Conservation (phyloP, 2,329 filamentous ascomycete genomes). For the Zymoseptoria pseudotritici region DNA sequence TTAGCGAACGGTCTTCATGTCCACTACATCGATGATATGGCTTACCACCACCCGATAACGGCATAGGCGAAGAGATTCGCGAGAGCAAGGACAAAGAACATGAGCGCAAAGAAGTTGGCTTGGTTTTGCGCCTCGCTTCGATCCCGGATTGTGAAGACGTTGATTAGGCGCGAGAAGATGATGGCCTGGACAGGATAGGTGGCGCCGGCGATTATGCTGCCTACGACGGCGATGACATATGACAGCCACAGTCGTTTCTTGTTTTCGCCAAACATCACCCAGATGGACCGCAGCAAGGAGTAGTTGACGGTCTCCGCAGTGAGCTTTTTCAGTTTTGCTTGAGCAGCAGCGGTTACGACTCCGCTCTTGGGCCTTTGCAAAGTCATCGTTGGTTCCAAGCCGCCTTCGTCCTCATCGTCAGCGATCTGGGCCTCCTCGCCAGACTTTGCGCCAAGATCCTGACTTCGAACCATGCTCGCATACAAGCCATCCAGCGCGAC, state of each 20-base stretch:
- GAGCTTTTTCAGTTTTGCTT: slow-evolving; percentile 27
- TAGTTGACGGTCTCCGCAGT: slow-evolving; percentile 24
- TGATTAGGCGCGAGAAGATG: slow-evolving; percentile 43
- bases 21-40: not conserved
- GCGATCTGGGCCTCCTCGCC: slow-evolving; percentile 16
- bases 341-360: slow-evolving; percentile 23
- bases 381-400: slow-evolving; percentile 23
- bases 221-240: slow-evolving; percentile 31
- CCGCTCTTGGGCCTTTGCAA: slow-evolving; percentile 21
- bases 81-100: slow-evolving; percentile 50
- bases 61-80: slow-evolving; percentile 40
- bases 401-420: slow-evolving; percentile 19
- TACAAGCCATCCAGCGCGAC: slow-evolving; percentile 34
- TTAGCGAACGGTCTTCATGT: not conserved
- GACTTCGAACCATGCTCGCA: slow-evolving; percentile 38
- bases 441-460: slow-evolving; percentile 36
- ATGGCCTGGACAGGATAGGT: slow-evolving; percentile 44
- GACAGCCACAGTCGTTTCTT: slow-evolving; percentile 30
- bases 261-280: slow-evolving; percentile 32
- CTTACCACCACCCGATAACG: slow-evolving; percentile 34
- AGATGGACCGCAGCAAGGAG: slow-evolving; percentile 30
- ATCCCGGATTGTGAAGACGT: slow-evolving; percentile 39
- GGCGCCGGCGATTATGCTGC: slow-evolving; percentile 32
- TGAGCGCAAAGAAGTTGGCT: slow-evolving; percentile 47
- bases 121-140: slow-evolving; percentile 30